phyloP scores from a whole-genome alignment of 176 grass and related monocot species.

The Aegilops tauschii region DNA sequence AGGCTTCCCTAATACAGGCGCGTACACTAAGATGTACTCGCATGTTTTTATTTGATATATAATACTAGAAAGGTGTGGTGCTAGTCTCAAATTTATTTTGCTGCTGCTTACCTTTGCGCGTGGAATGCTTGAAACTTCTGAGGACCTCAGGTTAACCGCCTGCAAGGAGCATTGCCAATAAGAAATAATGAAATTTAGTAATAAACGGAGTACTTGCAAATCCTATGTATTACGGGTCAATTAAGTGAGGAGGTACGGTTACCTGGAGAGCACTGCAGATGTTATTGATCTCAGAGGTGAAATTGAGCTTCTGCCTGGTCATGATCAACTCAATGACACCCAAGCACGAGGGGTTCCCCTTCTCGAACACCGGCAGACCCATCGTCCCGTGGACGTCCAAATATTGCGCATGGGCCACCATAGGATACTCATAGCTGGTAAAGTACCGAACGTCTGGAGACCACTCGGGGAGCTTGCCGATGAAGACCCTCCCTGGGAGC shows the following conservation, averaged over 20 bases:
- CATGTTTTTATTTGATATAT: too few relatives aligned
- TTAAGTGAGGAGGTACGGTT: not conserved
- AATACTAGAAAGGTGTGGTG: too few relatives aligned
- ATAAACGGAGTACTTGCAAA: too few relatives aligned
- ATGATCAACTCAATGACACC: slow-evolving; percentile 91
- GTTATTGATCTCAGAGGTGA: slow-evolving; percentile 65
- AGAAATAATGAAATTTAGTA: too few relatives aligned
- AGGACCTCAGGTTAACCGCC: slow-evolving; percentile 75
- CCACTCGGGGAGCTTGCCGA: slow-evolving; percentile 78
- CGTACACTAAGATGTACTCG: too few relatives aligned
- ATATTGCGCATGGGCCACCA: slow-evolving; percentile 49
- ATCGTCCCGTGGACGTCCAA: slow-evolving; percentile 69
- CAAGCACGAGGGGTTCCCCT: slow-evolving; percentile 50
- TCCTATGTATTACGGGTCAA: not conserved
- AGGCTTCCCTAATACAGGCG: too few relatives aligned
- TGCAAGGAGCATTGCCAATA: slow-evolving; percentile 30
- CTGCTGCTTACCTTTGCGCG: slow-evolving; percentile 31
- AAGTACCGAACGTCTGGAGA: slow-evolving; percentile 83
- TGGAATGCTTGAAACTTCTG: slow-evolving; percentile 55
- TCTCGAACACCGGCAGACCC: slow-evolving; percentile 83
- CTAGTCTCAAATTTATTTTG: not conserved
- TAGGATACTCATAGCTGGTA: slow-evolving; percentile 65
- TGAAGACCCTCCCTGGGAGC: slow-evolving; percentile 78
- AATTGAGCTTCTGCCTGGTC: slow-evolving; percentile 74
- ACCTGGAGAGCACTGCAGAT: slow-evolving; percentile 95